Evolutionary conservation across 2,329 filamentous ascomycete genomes (phyloP).

Genomic region (Pseudogymnoascus sp.): DNA sequence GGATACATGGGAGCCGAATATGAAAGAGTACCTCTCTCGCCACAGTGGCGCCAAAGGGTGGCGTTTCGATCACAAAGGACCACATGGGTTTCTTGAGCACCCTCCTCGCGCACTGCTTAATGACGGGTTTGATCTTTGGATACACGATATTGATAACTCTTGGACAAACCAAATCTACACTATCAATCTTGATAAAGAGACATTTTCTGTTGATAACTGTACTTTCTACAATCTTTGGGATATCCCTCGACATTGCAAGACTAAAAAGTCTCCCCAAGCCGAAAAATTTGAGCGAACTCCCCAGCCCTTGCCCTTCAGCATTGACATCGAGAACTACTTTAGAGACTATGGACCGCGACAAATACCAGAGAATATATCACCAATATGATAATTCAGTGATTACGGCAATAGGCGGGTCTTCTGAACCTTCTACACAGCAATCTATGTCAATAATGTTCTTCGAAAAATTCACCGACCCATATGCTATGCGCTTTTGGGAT

Average conservation of each 20-base stretch:
- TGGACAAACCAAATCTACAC: background rate
- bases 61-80: background rate
- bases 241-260: background rate
- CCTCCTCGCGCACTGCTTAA: background rate
- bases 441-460: background rate
- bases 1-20: background rate
- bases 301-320: background rate
- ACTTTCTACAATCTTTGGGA: background rate
- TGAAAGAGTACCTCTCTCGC: background rate
- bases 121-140: background rate
- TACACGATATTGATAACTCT: background rate
- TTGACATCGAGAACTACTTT: background rate
- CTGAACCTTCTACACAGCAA: background rate
- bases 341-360: background rate
- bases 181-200: background rate
- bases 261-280: background rate
- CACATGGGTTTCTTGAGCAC: background rate
- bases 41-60: background rate
- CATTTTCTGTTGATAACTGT: background rate
- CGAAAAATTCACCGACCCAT: background rate
- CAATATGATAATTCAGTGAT: background rate
- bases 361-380: background rate
- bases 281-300: no score
- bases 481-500: background rate
- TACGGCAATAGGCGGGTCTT: background rate